Evolutionary conservation across 805 yeast genomes (phyloP), one percentile per base, ranked within the genome.

Genomic region (Lipomyces chichibuensis): DNA sequence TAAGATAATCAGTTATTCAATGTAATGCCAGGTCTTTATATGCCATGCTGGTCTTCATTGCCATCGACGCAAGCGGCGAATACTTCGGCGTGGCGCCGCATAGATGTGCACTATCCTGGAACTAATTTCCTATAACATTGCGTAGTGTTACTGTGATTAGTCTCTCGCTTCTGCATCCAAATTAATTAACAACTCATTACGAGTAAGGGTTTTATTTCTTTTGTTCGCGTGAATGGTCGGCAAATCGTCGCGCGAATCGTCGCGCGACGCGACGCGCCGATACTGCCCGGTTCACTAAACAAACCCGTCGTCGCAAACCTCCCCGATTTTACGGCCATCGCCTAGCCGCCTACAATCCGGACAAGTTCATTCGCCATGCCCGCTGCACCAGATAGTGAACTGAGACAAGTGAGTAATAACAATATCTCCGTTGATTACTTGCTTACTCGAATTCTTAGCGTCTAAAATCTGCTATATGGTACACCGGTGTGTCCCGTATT

Each of bases 381-480:
- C 23, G 49, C 20, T 43, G 49, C 23, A n/a, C 49, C 49, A 17
- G 49, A 43, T 43, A 43, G 9, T 17, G 49, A 43, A 43, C 49
- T 43, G 20, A 43, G 49, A 43, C 49, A 35, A 57, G 51, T 25
- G 60, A 17, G 33, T 14, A 6, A 25, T 27, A 59, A 17, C 29
- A 17, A 43, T 17, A 39, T 37, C 27, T 37, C 17, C 2, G 43
- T 13, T 14, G 17, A 37, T 13, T 37, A 13, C 5, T 5, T 37
- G 43, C 25, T 43, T 9, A 43, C 23, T 17, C 49, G 49, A 23
- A 17, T 14, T 17, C 25, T 8, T 25, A 69, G 75, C 60, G 74
- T 14, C 54, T 73, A 20, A 74, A 73, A 64, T 65, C 78, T 0
- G 72, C 78, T 7, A 66, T 77, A 1, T 77, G 78, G 78, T 66